Evolutionary conservation across 305 asterid species (phyloP), one percentile per base, ranked within the genome.

Genomic region (Solanum hybrid): DNA sequence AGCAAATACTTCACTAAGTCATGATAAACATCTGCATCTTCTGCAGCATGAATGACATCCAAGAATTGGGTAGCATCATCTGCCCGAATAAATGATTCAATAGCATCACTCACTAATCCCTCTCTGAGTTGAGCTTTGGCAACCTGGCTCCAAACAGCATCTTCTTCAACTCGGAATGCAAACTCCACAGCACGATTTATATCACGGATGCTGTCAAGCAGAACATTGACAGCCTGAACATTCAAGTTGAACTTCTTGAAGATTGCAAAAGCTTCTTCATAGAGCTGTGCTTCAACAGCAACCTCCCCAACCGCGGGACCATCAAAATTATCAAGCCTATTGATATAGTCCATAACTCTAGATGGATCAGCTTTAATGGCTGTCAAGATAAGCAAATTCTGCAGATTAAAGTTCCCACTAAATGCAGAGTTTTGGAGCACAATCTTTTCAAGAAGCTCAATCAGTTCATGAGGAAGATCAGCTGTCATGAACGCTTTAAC

Each of bases 261-360:
- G 91, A 98, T 98, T 76, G 98, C 97, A 95, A 90, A 98, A n/a
- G 98, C 99, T 92, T 98, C 99, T 93, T 98, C 99, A 90, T 92
- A 96, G 89, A 98, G 92, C 88, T 94, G 96, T 90, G 98, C 98
- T 92, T 96, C 99, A 86, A 96, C 99, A 88, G 99, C 99, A 89
- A 98, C 98, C 89, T 96, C 99, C 40, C 99, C 99, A 80, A 98
- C 99, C 32, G 99, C 99, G 45, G 99, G 99, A 79, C 99, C 99
- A 90, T 96, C 99, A 93, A 98, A 98, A 92, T 98, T 98, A 91
- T 98, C 99, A 51, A 98, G 98, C 88, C 99, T 96, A 90, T 96
- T 98, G 78, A 98, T 91, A 86, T 98, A 98, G 93, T 98, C 99
- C 99, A 98, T 98, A 89, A 98, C 99, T 94, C 99, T 95, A 51